Evolutionary conservation across 108 stramenopile species (phyloP).

Genomic region (Mayamaea pseudoterrestris): DNA sequence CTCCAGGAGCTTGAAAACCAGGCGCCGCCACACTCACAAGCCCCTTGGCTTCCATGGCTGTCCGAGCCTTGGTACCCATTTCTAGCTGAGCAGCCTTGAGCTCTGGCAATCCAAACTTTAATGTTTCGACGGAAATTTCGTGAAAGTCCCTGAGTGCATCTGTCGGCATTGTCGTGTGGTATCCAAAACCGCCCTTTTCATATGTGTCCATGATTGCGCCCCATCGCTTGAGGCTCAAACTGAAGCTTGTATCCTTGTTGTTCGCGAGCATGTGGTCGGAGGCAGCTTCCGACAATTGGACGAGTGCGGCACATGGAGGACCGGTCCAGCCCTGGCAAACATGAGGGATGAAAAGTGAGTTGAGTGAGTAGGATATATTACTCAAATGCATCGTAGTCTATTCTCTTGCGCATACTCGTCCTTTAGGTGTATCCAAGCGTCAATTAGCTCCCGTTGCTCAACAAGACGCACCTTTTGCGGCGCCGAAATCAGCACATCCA

Average conservation of each 20-base stretch:
- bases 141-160: conserved; percentile 83
- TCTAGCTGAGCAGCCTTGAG: conserved; percentile 63
- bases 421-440: too few species aligned
- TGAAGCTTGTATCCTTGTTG: conserved; percentile 67
- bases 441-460: too few species aligned
- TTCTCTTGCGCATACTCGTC: too few species aligned
- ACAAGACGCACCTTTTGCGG: too few species aligned
- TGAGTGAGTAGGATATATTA: too few species aligned
- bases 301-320: conserved; percentile 77
- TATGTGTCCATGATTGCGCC: conserved; percentile 79
- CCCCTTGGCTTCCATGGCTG: conserved; percentile 49
- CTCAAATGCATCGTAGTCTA: too few species aligned
- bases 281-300: conserved; percentile 72
- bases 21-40: conserved; percentile 75
- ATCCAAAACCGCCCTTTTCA: conserved; percentile 79
- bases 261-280: conserved; percentile 31
- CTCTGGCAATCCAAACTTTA: conserved; percentile 71
- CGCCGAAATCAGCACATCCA: conserved; percentile 82
- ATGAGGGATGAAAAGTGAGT: too few species aligned
- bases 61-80: conserved; percentile 57
- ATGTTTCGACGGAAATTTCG: conserved; percentile 76
- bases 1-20: conserved; percentile 83
- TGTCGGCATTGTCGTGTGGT: conserved; percentile 91
- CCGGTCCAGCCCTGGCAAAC: conserved; percentile 95
- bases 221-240: conserved; percentile 81